A percentile compares a stretch with the other conserved stretches of the same genome.
Conservation (phyloP, 2,329 filamentous ascomycete genomes). For the Exophiala dermatitidis region DNA sequence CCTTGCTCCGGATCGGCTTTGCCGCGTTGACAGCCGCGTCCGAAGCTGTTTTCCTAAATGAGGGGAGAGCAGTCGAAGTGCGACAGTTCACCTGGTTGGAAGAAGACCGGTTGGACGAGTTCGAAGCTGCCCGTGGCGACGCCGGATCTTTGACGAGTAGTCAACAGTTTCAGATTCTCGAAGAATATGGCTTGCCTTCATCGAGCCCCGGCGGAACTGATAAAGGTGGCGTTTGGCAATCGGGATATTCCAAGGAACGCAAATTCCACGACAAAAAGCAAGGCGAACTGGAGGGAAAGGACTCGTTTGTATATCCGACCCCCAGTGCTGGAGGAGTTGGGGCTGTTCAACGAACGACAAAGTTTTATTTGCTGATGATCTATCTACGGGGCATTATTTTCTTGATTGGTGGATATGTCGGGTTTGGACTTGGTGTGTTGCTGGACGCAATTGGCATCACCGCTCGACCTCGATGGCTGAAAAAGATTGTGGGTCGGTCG, state of each 20-base stretch:
- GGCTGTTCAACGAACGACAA: conserved; percentile 66
- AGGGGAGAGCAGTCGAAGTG: conserved; percentile 68
- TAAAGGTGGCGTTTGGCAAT: conserved; percentile 35
- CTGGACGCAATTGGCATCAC: conserved; percentile 56
- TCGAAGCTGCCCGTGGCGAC: conserved; percentile 48
- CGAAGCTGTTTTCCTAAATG: conserved; percentile 91
- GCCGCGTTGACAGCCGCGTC: conserved; percentile 85
- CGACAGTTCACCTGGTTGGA: conserved; percentile 83
- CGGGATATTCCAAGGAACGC: conserved; percentile 41
- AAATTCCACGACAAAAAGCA: conserved; percentile 36
- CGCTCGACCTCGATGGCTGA: conserved; percentile 58
- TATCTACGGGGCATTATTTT: conserved; percentile 69
- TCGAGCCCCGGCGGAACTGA: conserved; percentile 32
- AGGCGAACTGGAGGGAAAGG: conserved; percentile 22
- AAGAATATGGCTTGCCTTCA: conserved; percentile 28
- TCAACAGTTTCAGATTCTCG: conserved; percentile 28
- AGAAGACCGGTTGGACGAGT: conserved; percentile 71
- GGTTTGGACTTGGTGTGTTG: conserved; percentile 48
- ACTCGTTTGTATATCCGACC: conserved; percentile 33
- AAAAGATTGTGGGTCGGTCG: conserved; percentile 31
- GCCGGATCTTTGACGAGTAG: conserved; percentile 12
- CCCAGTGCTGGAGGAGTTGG: conserved; percentile 59
- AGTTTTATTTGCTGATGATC: conserved; percentile 66
- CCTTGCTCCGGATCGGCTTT: conserved; percentile 78
- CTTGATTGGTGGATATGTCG: conserved; percentile 54